Base-by-base conservation (phyloP, 2,329 filamentous ascomycete species). In the Aspergillus sp. region DNA sequence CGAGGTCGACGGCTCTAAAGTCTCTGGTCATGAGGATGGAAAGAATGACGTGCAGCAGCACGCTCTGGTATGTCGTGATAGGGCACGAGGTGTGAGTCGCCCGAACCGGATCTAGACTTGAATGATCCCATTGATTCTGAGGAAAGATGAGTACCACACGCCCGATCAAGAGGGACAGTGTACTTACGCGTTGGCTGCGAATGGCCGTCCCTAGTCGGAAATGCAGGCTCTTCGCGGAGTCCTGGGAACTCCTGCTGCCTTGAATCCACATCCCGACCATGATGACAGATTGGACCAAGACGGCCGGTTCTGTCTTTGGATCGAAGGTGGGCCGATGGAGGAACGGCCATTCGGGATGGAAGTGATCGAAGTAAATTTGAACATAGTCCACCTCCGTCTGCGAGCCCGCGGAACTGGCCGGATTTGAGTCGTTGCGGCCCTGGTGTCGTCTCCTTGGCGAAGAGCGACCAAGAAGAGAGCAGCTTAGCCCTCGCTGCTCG, bases 1-100 rank as follows among this genome's bases (percentile, higher is more conserved):
- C 40, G 2, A 45, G 27, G 8, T 40, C 5, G 10, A 5, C 10
- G 19, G 19, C 10, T 27, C 2, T 45, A 14, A 8, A 15, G 5
- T 14, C 25, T 20, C 1, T 25, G 20, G 34, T 35, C 3, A 17
- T 24, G 1, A 48, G 20, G 1, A 49, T 13, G 15, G 51, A 36
- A 30, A 55, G 52, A 10, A 58, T 49, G 5, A 52, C 39, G 32
- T 56, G 47, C 1, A 58, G 33, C 11, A 58, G 30, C 15, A 57
- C 51, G 10, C 49, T 48, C 39, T 58, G 53, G 14, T 55, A 57
- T 5, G 43, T 53, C 2, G 53, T 34, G 6, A 57, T 44, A n/a
- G 53, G 54, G 47, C 51, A 56, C 13, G 28, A 26, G n/a, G 36
- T 47, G 11, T 16, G 30, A 4, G 24, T 35, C 7, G 13, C 33